Conservation (phyloP, 2,329 filamentous ascomycete genomes). For the Curvularia sp. region DNA sequence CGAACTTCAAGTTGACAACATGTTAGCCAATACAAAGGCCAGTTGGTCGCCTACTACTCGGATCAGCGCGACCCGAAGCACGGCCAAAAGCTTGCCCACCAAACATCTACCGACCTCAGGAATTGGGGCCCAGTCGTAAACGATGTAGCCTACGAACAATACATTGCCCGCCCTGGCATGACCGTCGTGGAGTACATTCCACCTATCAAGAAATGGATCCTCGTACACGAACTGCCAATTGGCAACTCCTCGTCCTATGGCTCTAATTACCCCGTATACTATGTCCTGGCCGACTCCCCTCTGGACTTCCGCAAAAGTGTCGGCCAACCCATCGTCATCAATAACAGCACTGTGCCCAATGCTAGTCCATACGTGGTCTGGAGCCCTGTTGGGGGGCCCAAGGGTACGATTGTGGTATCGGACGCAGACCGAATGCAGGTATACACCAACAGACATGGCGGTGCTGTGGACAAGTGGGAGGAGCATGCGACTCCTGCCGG, state of each 20-base stretch:
- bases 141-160: conserved; percentile 30
- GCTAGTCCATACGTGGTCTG: conserved; percentile 31
- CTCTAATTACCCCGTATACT: conserved; percentile 33
- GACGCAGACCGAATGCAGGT: conserved; percentile 28
- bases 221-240: conserved; percentile 31
- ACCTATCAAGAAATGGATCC: conserved; percentile 32
- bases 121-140: conserved; percentile 32
- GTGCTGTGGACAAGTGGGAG: conserved; percentile 29
- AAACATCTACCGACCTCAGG: conserved; percentile 28
- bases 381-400: conserved; percentile 31
- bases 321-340: conserved; percentile 27
- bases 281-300: conserved; percentile 29
- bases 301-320: conserved; percentile 24
- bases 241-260: conserved; percentile 24
- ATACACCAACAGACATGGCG: conserved; percentile 27
- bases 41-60: conserved; percentile 34
- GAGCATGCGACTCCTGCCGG: conserved; percentile 29
- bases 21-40: conserved; percentile 25
- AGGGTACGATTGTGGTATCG: conserved; percentile 31
- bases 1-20: not conserved
- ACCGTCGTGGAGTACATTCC: conserved; percentile 30
- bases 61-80: conserved; percentile 36
- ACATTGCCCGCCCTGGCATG: conserved; percentile 33
- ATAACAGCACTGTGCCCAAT: conserved; percentile 28
- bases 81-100: conserved; percentile 35